Evolutionary conservation across 2,329 filamentous ascomycete genomes (phyloP), one percentile per base, ranked within the genome.

Genomic region (Botrytis pseudocinerea): DNA sequence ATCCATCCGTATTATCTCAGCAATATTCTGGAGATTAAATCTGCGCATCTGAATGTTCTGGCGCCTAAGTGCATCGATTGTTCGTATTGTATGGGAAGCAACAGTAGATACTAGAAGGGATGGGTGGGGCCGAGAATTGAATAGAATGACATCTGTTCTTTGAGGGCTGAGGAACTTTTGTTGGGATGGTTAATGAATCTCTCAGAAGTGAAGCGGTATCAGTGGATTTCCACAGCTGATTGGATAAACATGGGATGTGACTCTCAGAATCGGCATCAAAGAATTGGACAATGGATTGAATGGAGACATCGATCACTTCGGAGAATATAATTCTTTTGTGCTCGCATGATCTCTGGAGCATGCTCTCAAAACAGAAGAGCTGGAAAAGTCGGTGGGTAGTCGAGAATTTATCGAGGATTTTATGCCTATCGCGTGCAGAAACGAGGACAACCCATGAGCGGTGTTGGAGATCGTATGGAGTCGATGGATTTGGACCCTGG

Each of bases 401-500:
- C n/a, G 2, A 57, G n/a, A 57, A 57, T n/a, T 57, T 6, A 20
- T 42, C 25, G 16, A 62, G 14, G 38, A 28, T 42, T 62, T 62
- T n/a, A 42, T 62, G 38, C 25, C 38, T 12, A 42, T 40, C 35
- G 60, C 60, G n/a, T 62, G 12, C 38, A 42, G 38, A 18, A 40
- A 40, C 35, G 35, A 25, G 35, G 38, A 42, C 51, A 32, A 28
- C n/a, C 60, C 60, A 62, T n/a, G 60, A n/a, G 35, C 35, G 60
- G 60, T 42, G 12, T 42, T 40, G 60, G 38, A 20, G 63, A 66
- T 66, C 32, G 60, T 40, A 44, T n/a, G 51, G 51, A 57, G 51
- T 57, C 51, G 44, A 66, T 66, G 63, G 63, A 51, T 35, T 51
- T 66, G 46, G 44, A 51, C 63, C 63, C 63, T 66, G 46, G 42